phyloP scores from a whole-genome alignment of 345 rosid genomes.

The Eucalyptus polyanthemos region DNA sequence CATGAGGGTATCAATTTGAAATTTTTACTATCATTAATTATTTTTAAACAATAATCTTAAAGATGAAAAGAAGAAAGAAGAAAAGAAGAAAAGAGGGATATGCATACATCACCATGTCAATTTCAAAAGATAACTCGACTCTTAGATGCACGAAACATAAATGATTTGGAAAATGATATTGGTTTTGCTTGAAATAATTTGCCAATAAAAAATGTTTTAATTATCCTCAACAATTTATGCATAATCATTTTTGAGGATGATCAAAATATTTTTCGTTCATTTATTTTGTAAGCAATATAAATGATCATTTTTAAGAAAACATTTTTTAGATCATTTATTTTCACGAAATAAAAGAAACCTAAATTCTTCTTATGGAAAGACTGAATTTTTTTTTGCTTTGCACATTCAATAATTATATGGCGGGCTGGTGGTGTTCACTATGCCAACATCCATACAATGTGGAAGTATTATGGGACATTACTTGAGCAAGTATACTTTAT shows the following conservation, averaged over 20 bases:
- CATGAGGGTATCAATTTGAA: background rate
- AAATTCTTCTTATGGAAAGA: background rate
- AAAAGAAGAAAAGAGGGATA: background rate
- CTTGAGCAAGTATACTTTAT: background rate
- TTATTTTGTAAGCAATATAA: background rate
- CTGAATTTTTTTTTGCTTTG: no score
- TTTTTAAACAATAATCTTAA: background rate
- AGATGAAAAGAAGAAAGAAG: background rate
- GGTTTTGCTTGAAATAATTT: background rate
- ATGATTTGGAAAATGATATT: background rate
- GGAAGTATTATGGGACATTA: background rate
- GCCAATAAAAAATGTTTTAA: background rate
- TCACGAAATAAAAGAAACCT: background rate
- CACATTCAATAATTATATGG: background rate
- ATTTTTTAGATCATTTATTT: background rate
- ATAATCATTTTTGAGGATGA: background rate
- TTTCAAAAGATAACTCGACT: background rate
- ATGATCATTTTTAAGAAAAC: background rate
- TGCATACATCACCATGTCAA: background rate
- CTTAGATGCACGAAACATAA: background rate
- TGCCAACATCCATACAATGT: background rate
- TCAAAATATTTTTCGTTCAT: background rate
- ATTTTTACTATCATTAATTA: background rate
- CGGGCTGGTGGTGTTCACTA: background rate
- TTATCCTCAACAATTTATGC: background rate